Percentiles rank a stretch among this genome's conserved stretches.
Evolutionary conservation across 495 filamentous ascomycete genomes (phyloP).

Genomic region (Podospora appendiculata): DNA sequence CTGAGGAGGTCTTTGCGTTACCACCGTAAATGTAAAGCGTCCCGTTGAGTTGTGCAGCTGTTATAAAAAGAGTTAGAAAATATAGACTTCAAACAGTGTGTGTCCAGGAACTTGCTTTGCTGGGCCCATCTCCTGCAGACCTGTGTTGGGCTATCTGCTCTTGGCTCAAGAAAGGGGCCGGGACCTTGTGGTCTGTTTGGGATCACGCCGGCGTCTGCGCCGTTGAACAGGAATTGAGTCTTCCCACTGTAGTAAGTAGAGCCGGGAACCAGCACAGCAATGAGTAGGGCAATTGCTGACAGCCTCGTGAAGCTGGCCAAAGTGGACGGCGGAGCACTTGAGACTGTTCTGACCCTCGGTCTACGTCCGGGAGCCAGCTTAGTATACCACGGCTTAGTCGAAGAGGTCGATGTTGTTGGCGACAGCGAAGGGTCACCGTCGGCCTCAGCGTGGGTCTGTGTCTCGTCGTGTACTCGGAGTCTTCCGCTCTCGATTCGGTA

Average conservation of each 20-base stretch:
- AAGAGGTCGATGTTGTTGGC: constrained; percentile 4
- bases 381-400: constrained; percentile 28
- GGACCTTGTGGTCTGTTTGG: constrained; percentile 12
- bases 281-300: constrained; percentile 43
- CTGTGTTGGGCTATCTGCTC: constrained; percentile 41
- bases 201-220: constrained; percentile 40
- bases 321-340: constrained; percentile 32
- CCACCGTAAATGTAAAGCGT: constrained; percentile 74
- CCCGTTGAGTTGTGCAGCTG: constrained; percentile 55
- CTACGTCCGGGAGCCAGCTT: constrained; percentile 26
- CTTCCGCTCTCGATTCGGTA: constrained; percentile 4
- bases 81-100: neutral
- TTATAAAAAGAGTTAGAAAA: constrained; percentile 5
- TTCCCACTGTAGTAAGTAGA: constrained; percentile 34
- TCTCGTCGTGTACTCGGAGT: neutral
- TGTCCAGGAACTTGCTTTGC: constrained; percentile 42
- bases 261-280: constrained; percentile 42
- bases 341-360: constrained; percentile 32
- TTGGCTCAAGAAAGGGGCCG: constrained; percentile 24
- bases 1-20: constrained; percentile 40
- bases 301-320: constrained; percentile 31
- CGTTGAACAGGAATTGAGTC: constrained; percentile 24
- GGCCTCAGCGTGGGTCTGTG: constrained; percentile 1
- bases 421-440: constrained; percentile 8
- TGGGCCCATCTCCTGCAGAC: constrained; percentile 62